Base-by-base conservation (phyloP, 805 yeast species). In the Zygotorulaspora sp. region DNA sequence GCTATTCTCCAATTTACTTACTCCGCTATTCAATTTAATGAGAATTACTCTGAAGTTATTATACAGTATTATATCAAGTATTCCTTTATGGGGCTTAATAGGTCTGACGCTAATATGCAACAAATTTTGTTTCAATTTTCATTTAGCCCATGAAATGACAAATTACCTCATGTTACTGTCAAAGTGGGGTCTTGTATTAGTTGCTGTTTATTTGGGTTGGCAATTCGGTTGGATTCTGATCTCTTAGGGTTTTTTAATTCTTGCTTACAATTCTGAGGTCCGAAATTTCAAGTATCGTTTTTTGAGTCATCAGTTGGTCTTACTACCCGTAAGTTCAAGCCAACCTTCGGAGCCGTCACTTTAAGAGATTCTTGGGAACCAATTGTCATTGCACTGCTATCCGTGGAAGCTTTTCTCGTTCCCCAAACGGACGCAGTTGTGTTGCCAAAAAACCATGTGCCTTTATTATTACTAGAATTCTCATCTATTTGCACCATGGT, bases 291-390 rank as follows among this genome's bases (percentile, higher is more conserved):
- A 10, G 24, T 14, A 19, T 36, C 31, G 13, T 29, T 36, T 9
- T 23, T 23, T 13, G 21, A 18, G 7, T 44, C 33, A 10, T 31
- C 29, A 13, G 13, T 21, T 16, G 26, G 26, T 20, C 47, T 35
- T 6, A 43, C 36, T 3, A 36, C 47, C 32, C 52, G 51, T 14
- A 55, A 31, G 10, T 53, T 48, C 10, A 55, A 30, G 8, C 60
- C 60, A 29, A 42, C 48, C 36, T 49, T 50, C 12, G 50, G 28
- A 4, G 44, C 35, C 8, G 41, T 35, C 19, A 47, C 24, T 10
- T 22, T 33, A 6, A 24, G 32, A 18, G 44, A 21, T 3, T 47
- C 53, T 16, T 43, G 46, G 3, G 50, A 47, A 7, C 36, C 37
- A 2, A 34, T 40, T 2, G 53, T 35, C n/a, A 41, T 17, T 2